Percentiles rank a stretch among this genome's conserved stretches.
Evolutionary conservation across 1,284 basidiomycete genomes (phyloP).

Genomic region (Lignosus rhinocerotis): DNA sequence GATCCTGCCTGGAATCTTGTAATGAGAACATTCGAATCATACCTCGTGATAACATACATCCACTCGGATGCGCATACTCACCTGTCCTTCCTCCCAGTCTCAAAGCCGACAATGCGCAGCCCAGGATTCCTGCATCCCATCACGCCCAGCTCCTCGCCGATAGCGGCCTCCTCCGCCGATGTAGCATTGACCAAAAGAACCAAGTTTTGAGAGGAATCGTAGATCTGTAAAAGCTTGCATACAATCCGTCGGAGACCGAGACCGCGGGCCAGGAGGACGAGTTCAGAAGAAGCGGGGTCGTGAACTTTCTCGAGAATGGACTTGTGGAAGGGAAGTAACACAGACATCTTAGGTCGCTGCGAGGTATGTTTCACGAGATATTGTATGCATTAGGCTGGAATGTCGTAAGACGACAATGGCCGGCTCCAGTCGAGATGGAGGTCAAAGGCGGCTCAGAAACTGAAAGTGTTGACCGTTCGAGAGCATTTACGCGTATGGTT

Average conservation of each 20-base stretch:
- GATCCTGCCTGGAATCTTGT: slow-evolving; percentile 59
- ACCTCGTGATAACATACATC: background rate
- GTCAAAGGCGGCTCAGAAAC: too few species aligned
- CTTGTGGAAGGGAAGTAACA: slow-evolving; percentile 45
- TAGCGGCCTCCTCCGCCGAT: slow-evolving; percentile 85
- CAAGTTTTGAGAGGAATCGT: slow-evolving; percentile 85
- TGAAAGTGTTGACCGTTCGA: too few species aligned
- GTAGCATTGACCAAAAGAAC: slow-evolving; percentile 89
- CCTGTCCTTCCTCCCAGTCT: slow-evolving; percentile 82
- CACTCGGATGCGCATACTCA: slow-evolving; percentile 34
- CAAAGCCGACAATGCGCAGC: slow-evolving; percentile 82
- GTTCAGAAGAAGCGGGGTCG: slow-evolving; percentile 79
- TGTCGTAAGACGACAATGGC: too few species aligned
- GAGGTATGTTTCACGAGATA: too few species aligned
- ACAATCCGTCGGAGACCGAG: slow-evolving; percentile 72
- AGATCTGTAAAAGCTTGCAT: slow-evolving; percentile 88
- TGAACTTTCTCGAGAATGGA: slow-evolving; percentile 65
- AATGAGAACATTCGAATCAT: background rate
- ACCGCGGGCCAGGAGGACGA: slow-evolving; percentile 60
- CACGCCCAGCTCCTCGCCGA: slow-evolving; percentile 90
- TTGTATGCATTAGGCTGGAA: too few species aligned
- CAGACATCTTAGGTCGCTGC: too few species aligned
- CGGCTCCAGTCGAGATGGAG: too few species aligned
- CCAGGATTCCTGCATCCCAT: slow-evolving; percentile 91
- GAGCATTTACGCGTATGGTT: too few species aligned